Evolutionary conservation across 2,329 filamentous ascomycete genomes (phyloP).

Genomic region (Amesomyces nigricolor): DNA sequence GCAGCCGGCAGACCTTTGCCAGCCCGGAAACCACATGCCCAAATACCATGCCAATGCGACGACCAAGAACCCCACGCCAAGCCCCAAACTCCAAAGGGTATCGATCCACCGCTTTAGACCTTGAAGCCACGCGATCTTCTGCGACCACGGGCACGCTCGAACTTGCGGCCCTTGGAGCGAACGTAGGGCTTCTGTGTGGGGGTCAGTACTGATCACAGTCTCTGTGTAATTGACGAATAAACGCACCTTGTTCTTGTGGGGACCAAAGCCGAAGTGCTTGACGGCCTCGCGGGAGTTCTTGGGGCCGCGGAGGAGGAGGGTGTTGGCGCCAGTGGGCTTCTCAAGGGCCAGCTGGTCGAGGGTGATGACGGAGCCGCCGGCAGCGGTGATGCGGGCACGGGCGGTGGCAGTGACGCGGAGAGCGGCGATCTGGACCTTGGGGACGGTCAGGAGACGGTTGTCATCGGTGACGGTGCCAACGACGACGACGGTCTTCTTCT

Average conservation of each 20-base stretch:
- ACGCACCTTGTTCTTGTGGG: constrained; percentile 91
- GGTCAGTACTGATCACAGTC: constrained; percentile 30
- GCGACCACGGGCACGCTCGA: constrained; percentile 98
- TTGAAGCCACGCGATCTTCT: constrained; percentile 99
- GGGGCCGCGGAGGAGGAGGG: constrained; percentile 90
- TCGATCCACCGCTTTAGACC: constrained; percentile 62
- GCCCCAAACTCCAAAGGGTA: constrained; percentile 21
- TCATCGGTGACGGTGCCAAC: constrained; percentile 97
- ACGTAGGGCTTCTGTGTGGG: constrained; percentile 79
- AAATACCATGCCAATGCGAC: constrained; percentile 22
- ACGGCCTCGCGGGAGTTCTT: constrained; percentile 97
- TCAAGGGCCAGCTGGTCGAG: constrained; percentile 95
- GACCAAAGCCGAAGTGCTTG: constrained; percentile 99
- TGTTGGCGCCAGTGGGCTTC: constrained; percentile 94
- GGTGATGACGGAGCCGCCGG: constrained; percentile 91
- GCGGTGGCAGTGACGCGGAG: constrained; percentile 96
- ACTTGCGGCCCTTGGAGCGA: constrained; percentile 99
- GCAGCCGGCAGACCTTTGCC: constrained; percentile 15
- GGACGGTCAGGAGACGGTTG: constrained; percentile 84
- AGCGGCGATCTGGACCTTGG: constrained; percentile 90
- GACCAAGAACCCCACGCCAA: constrained; percentile 21
- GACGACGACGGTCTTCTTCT: constrained; percentile 85
- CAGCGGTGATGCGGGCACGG: constrained; percentile 85
- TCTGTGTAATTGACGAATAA: neutral
- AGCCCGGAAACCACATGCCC: constrained; percentile 20